Base-by-base conservation (phyloP, 768 basidiomycete species). In the Amanita inopinata region DNA sequence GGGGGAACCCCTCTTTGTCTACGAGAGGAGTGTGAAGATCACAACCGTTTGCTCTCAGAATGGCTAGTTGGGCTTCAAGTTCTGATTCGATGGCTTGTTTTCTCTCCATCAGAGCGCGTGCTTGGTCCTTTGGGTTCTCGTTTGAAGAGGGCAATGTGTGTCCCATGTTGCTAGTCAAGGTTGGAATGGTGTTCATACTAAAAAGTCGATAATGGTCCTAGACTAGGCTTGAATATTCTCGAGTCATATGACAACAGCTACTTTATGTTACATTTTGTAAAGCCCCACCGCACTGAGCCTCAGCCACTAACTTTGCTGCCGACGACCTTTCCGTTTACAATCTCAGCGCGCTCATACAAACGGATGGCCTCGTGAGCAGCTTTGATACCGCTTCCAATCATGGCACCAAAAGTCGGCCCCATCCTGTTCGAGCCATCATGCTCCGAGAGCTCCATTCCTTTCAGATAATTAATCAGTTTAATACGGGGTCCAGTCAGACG, bases 1-100 rank as follows among this genome's bases (percentile, higher is more conserved):
- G 73, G 1, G 93, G 93, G 60, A 89, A 97, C 5, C 94, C 94
- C 40, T 96, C 86, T 0, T 66, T 49, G 56, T 96, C 91, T 35
- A 96, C 74, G 24, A 97, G 74, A 0, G 87, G 78, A 0, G 83
- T 75, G 18, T 74, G 62, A 67, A 90, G 74, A 2, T 73, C 78
- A 23, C 72, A 72, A 31, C 70, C 62, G 53, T 88, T 83, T 38
- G 70, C 64, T 52, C 68, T 64, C 50, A 90, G 75, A 42, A 88
- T 70, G 32, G 73, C 62, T 27, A 73, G 60, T 39, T 87, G 78
- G 7, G 65, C 61, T 41, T 73, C 69, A 39, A 93, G 72, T 51
- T 88, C 78, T 22, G 67, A 65, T 58, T 93, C 85, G 51, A 93
- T 79, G 19, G 59, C 66, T 41, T 82, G 77, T 53, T 89, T 91